Conservation (phyloP, 495 filamentous ascomycete species). For the Podospora conica region DNA sequence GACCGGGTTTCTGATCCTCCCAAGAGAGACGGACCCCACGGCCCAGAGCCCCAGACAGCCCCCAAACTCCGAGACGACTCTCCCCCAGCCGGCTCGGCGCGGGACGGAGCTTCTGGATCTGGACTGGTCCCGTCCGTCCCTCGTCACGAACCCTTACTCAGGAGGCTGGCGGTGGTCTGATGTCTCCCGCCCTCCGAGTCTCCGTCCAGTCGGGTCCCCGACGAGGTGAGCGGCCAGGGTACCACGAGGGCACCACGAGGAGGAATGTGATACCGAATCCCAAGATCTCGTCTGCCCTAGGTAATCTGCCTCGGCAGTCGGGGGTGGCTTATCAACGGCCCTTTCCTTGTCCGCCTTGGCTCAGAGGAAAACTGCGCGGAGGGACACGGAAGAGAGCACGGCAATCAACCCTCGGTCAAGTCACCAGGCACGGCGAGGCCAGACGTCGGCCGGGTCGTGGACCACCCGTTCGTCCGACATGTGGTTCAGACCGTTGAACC, state of each 20-base stretch:
- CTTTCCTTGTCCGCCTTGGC: neutral
- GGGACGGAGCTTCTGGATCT: neutral
- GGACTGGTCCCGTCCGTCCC: neutral
- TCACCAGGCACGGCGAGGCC: neutral
- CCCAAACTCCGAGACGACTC: neutral
- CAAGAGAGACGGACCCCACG: neutral
- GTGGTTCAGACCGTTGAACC: neutral
- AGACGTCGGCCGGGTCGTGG: neutral
- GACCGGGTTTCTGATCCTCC: neutral
- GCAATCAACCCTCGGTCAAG: neutral
- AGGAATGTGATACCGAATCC: neutral
- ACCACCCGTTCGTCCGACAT: neutral
- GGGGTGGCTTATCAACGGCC: neutral
- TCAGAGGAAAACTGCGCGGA: neutral
- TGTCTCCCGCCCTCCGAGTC: neutral
- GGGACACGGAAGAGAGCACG: neutral
- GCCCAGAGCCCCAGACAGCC: neutral
- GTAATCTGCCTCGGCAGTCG: neutral
- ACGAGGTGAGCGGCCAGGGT: neutral
- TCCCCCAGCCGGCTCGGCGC: neutral
- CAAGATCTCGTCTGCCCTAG: neutral
- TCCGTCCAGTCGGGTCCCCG: neutral
- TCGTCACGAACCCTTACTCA: neutral
- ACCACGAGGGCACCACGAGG: neutral
- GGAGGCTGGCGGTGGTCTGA: neutral